Base-by-base conservation (phyloP, 2,329 filamentous ascomycete species). In the Colletotrichum truncatum region DNA sequence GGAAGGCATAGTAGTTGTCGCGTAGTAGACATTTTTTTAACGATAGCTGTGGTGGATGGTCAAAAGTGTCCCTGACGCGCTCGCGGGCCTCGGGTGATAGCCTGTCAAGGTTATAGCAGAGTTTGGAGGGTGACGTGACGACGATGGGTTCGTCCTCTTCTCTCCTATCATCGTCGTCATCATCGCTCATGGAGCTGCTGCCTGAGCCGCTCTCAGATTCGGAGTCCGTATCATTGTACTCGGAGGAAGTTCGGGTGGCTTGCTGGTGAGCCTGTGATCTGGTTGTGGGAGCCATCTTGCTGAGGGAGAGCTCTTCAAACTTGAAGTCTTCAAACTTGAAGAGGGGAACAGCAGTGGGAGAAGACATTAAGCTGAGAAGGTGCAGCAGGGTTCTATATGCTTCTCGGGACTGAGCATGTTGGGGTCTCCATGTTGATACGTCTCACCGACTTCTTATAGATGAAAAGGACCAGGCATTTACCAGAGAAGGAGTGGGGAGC, bases 1-100 rank as follows among this genome's bases (percentile, higher is more conserved):
- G 81, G 64, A 88, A 88, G 49, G 85, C 83, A 61, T 85, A 87
- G 18, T 84, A 82, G 64, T 83, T 71, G 23, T 81, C 78, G 43
- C 81, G 78, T 39, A 80, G 77, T 21, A 81, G 80, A 64, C 85
- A 87, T 58, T 80, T 80, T 68, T 86, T 81, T 6, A 88, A 73
- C 0, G 80, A 76, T 63, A 88, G 81, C 63, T 79, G 78, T 3
- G 85, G 82, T 0, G 84, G 80, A 10, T 84, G 80, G 30, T 75
- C 76, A 66, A 86, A 83, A 23, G 81, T 75, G 49, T 82, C 80
- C 14, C 81, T 77, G 8, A 86, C 77, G 3, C 74, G 70, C 6
- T 75, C 70, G 53, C 78, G 79, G 0, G 77, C 77, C 18, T 74
- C 73, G 3, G 74, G 70, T 1, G 79, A 71, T 2, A 84, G 78